Base-by-base conservation (phyloP, 2,329 filamentous ascomycete genomes). In the Aspergillus persii region DNA sequence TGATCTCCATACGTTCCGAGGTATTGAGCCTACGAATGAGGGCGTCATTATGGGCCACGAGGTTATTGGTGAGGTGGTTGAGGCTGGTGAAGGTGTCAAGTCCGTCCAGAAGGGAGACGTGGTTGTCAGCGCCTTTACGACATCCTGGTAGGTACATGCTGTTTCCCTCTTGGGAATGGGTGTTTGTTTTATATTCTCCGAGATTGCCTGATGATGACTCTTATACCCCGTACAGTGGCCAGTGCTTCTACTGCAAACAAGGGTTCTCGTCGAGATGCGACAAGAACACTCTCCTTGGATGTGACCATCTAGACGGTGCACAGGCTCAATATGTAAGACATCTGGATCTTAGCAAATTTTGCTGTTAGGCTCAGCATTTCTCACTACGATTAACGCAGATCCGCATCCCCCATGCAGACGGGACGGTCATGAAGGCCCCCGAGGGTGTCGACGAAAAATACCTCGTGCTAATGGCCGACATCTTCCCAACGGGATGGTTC, bases 401-500 rank as follows among this genome's bases (percentile, higher is more conserved):
- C 54, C 87, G 91, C 36, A 84, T 96, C 12, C 93, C 93, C 0
- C 79, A 89, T 56, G 92, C 92, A 9, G 92, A 96, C 69, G 86
- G 86, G 39, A 96, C 91, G 0, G 85, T 89, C n/a, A 83, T 92
- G 70, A 89, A 88, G 68, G 88, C 91, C 0, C 89, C 90, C 0
- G 75, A 84, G 1, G 85, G 83, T 8, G 89, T 96, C 59, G 85
- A 88, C 23, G 88, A 94, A 66, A 84, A 89, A 63, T 86, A 86
- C 39, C 81, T 96, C 52, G 86, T 96, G 6, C 83, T 96, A 29
- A 96, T 96, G 92, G 92, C 91, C 15, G 92, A 96, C 71, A 96
- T 96, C 68, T 96, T 95, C 75, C 92, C 92, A 1, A 91, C 88
- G 0, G 78, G 93, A 7, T 96, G 86, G 77, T 96, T 93, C 67